Conservation (phyloP, 2,329 filamentous ascomycete genomes). For the Xylogone sp. region DNA sequence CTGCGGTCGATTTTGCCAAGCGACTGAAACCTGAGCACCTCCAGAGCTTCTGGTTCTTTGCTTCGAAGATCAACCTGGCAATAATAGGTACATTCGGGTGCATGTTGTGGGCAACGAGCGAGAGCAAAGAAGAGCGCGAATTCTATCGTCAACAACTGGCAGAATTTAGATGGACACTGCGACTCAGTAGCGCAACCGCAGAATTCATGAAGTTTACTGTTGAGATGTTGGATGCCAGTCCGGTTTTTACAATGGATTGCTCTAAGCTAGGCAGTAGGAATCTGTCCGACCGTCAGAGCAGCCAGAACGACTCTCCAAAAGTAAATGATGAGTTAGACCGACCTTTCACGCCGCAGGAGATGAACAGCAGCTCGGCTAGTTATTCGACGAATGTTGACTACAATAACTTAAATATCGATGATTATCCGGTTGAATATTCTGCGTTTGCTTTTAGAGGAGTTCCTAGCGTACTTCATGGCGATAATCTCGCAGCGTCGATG, state of each 20-base stretch:
- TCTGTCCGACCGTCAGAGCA: background rate
- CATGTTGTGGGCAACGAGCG: slow-evolving; percentile 28
- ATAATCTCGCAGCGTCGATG: background rate
- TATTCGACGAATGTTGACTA: background rate
- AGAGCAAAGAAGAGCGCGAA: slow-evolving; percentile 18
- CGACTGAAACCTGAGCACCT: slow-evolving; percentile 39
- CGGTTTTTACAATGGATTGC: slow-evolving; percentile 10
- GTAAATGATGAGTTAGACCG: background rate
- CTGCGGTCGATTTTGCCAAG: slow-evolving; percentile 36
- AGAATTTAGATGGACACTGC: slow-evolving; percentile 21
- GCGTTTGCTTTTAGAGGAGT: background rate
- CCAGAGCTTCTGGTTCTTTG: slow-evolving; percentile 42
- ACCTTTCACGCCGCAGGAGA: background rate
- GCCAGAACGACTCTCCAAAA: background rate
- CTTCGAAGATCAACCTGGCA: slow-evolving; percentile 38
- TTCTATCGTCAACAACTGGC: slow-evolving; percentile 19
- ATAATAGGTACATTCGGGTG: slow-evolving; percentile 38
- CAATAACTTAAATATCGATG: background rate
- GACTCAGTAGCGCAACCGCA: slow-evolving; percentile 22
- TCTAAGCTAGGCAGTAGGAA: background rate
- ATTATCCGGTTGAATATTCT: background rate
- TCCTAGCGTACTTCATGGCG: background rate
- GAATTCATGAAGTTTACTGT: slow-evolving; percentile 26
- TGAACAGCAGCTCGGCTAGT: background rate
- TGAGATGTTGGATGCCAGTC: slow-evolving; percentile 19